Evolutionary conservation across 2,329 filamentous ascomycete genomes (phyloP).

Genomic region (Cladosporium sp.): DNA sequence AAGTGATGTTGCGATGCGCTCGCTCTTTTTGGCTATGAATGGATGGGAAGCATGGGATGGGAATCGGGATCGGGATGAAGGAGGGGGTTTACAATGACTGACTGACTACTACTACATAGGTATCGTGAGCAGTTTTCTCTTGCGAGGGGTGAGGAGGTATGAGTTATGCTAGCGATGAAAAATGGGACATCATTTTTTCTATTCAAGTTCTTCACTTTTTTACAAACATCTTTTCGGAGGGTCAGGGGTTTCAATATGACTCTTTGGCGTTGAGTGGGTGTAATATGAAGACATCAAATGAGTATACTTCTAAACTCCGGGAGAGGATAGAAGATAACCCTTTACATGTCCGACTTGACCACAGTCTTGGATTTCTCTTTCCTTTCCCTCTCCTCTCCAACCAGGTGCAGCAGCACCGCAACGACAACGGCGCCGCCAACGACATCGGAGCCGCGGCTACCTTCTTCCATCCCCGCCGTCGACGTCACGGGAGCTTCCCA

Average conservation of each 20-base stretch:
- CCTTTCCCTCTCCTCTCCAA: background rate
- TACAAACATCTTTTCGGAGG: background rate
- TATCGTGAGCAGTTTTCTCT: slow-evolving; percentile 6
- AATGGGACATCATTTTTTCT: background rate
- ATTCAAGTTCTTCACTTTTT: background rate
- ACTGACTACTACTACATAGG: background rate
- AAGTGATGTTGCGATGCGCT: background rate
- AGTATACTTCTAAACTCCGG: no score
- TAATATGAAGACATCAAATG: no score
- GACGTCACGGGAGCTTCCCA: background rate
- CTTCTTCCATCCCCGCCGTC: no score
- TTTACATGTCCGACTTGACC: no score
- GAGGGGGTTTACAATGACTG: background rate
- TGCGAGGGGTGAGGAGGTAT: slow-evolving; percentile 2
- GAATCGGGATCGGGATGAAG: background rate
- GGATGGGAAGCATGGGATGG: background rate
- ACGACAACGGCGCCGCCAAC: background rate
- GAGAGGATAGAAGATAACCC: no score
- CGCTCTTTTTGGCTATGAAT: background rate
- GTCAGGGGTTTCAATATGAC: background rate
- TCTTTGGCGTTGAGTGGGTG: no score
- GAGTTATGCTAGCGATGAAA: slow-evolving; percentile 17
- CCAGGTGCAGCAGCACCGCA: background rate
- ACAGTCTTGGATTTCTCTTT: background rate
- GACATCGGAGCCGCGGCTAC: background rate